phyloP scores from a whole-genome alignment of 305 asterid species.

The Fraxinus xanthoxyloides region DNA sequence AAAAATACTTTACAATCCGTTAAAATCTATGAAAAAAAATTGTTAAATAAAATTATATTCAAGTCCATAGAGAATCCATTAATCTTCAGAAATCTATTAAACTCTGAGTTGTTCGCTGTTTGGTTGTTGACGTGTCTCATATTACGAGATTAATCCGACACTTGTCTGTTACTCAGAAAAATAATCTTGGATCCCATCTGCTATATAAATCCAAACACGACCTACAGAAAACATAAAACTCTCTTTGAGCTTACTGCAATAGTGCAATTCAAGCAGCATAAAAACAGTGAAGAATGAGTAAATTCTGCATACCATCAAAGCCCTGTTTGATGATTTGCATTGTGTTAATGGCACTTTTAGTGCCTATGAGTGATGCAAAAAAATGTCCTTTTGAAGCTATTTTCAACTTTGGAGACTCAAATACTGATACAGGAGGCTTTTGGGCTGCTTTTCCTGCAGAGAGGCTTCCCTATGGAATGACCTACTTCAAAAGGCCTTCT shows the following conservation, averaged over 20 bases:
- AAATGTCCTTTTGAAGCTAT: conserved; percentile 61
- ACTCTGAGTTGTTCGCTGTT: not conserved
- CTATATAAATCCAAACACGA: conserved; percentile 3
- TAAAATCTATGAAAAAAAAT: not conserved
- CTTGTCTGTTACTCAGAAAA: conserved; percentile 20
- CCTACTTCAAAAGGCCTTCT: conserved; percentile 65
- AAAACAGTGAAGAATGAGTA: conserved; percentile 14
- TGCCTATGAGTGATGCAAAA: conserved; percentile 24
- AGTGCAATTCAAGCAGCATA: not conserved
- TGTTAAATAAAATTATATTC: not conserved
- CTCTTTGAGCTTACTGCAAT: conserved; percentile 1
- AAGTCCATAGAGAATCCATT: not conserved
- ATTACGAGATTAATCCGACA: conserved; percentile 13
- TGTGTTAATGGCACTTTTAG: conserved; percentile 27
- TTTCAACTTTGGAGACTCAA: conserved; percentile 85
- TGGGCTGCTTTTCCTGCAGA: conserved; percentile 72
- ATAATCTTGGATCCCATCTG: conserved; percentile 20
- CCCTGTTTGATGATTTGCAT: conserved; percentile 22
- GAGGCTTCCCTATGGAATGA: conserved; percentile 63
- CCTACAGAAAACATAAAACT: conserved; percentile 14
- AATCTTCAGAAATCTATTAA: not conserved
- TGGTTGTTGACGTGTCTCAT: not conserved
- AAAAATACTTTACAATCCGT: not conserved
- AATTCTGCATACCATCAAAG: conserved; percentile 14
- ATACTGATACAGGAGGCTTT: conserved; percentile 79